Percentiles rank a stretch among this genome's conserved stretches.
phyloP scores from a whole-genome alignment of 371 early-diverging fungal genomes.

The Rhizopus arrhizus region DNA sequence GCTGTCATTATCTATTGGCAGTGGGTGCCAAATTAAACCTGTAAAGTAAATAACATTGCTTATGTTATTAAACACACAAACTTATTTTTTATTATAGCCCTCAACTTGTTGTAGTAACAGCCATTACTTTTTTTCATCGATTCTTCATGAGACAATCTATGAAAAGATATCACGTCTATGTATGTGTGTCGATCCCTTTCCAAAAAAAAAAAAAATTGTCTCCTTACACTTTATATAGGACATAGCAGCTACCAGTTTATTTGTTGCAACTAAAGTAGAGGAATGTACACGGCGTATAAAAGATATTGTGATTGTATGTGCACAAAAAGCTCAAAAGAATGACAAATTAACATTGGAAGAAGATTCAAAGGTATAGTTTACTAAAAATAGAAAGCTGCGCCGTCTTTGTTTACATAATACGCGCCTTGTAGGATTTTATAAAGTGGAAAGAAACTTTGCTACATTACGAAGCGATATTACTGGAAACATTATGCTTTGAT shows the following conservation, averaged over 20 bases:
- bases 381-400: background rate
- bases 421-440: constrained; percentile 55
- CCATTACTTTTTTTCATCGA: constrained; percentile 75
- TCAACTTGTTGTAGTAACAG: constrained; percentile 70
- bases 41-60: constrained; percentile 36
- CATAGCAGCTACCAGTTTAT: constrained; percentile 75
- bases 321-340: constrained; percentile 65
- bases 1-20: constrained; percentile 65
- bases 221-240: constrained; percentile 51
- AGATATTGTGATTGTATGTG: constrained; percentile 60
- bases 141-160: constrained; percentile 83
- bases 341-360: constrained; percentile 52
- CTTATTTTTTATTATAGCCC: constrained; percentile 45
- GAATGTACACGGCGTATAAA: constrained; percentile 69
- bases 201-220: background rate
- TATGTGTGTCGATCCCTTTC: constrained; percentile 33
- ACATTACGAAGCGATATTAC: constrained; percentile 66
- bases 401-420: constrained; percentile 8
- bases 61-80: background rate
- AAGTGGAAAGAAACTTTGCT: constrained; percentile 73
- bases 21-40: constrained; percentile 66
- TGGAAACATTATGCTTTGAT: constrained; percentile 81
- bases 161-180: constrained; percentile 63
- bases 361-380: constrained; percentile 35
- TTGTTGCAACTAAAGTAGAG: constrained; percentile 83